These are phyloP conservation scores for Helichrysum umbraculigerum DNA, from an alignment of 129 eudicot genomes.

Conservation along the genomic window DNA sequence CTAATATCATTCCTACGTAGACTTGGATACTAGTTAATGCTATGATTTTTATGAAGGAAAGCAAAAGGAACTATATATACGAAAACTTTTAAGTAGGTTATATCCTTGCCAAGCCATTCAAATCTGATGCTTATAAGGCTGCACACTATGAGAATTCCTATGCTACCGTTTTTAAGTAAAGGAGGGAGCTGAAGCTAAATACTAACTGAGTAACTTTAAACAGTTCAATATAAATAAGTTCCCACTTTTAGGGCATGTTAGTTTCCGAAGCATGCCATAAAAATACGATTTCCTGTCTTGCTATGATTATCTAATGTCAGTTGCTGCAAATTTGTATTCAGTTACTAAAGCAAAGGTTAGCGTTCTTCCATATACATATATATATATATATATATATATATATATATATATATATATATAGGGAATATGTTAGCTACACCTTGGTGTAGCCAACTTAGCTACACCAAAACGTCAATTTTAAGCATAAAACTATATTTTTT, in stretches of 20 bases:
- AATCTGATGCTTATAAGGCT: too few species aligned
- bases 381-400: too few species aligned
- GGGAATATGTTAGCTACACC: too few species aligned
- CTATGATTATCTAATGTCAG: not conserved
- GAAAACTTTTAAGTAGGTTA: too few species aligned
- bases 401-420: too few species aligned
- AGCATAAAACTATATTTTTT: too few species aligned
- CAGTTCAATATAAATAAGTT: conserved; percentile 3
- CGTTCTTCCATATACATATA: not conserved
- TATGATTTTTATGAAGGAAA: not conserved
- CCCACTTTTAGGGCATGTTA: not conserved
- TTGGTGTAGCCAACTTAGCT: too few species aligned
- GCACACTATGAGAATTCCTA: too few species aligned
- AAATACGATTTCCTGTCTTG: not conserved
- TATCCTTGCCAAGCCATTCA: too few species aligned
- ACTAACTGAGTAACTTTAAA: not conserved
- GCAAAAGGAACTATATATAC: too few species aligned
- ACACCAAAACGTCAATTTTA: too few species aligned
- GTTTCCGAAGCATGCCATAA: not conserved
- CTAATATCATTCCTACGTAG: not conserved
- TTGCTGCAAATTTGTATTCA: not conserved
- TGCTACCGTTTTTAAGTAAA: not conserved
- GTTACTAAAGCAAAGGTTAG: not conserved
- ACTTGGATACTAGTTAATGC: not conserved
- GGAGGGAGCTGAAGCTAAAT: conserved; percentile 17